Evolutionary conservation across 257 asterid species (phyloP), one percentile per base, ranked within the genome.

Genomic region (Knoxia roxburghii): DNA sequence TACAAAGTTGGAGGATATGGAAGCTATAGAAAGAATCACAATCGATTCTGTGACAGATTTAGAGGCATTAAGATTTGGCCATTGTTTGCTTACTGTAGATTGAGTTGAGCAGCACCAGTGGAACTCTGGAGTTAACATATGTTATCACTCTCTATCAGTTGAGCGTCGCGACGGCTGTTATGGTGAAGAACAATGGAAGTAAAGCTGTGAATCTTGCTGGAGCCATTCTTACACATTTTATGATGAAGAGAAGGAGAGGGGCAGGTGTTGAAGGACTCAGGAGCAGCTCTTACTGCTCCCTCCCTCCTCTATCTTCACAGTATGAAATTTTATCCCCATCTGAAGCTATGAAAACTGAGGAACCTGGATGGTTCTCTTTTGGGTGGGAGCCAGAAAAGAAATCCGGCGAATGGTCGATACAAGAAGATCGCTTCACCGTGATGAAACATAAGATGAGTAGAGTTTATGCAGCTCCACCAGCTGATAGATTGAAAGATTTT

Each of bases 371-470:
- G 58, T 86, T 84, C 81, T 78, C 91, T 17, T 86, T 87, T 13
- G 95, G 89, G 0, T 87, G 84, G 85, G 87, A 87, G 80, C 91
- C 91, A 0, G 97, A 90, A 61, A 83, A 70, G 24, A 83, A 82
- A 76, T 76, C 80, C 1, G 96, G 96, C 2, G 69, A 69, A n/a
- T 90, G 97, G 97, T 48, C 74, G 0, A 76, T 67, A 21, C 97
- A 90, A 41, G 95, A 87, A 39, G 91, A 82, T 54, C 95, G 91
- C 2, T 77, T 82, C 53, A 86, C 96, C 1, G 81, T 86, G 2
- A 32, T 90, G 76, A 83, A 75, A 78, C 89, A 88, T 67, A 90
- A 87, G 84, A 69, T 90, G 32, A 84, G 96, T 57, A 84, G 97
- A 82, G 80, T 90, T 20, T 90, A 90, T 10, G 73, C 79, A n/a